phyloP scores from a whole-genome alignment of 116 monocot species.

The Zostera marina region DNA sequence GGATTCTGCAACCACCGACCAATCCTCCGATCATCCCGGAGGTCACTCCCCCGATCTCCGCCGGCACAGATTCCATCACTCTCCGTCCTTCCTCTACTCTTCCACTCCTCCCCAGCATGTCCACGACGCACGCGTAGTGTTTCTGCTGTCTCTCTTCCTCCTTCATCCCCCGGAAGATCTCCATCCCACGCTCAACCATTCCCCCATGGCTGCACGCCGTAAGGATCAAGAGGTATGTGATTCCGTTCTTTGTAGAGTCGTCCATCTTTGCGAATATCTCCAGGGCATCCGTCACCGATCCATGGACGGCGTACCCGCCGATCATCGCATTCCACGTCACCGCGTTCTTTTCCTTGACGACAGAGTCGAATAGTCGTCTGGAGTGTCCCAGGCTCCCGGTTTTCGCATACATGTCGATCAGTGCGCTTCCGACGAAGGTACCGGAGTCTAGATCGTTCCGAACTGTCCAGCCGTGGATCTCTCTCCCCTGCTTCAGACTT shows the following conservation, averaged over 20 bases:
- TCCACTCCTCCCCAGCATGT: conserved; percentile 38
- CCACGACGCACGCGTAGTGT: conserved; percentile 41
- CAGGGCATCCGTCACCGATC: conserved; percentile 20
- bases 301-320: conserved; percentile 38
- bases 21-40: conserved; percentile 36
- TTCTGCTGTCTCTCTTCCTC: conserved; percentile 18
- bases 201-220: conserved; percentile 64
- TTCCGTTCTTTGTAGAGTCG: conserved; percentile 25
- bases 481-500: conserved; percentile 31
- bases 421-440: conserved; percentile 33
- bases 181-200: conserved; percentile 31
- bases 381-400: conserved; percentile 24
- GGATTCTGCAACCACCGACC: conserved; percentile 37
- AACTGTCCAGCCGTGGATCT: conserved; percentile 20
- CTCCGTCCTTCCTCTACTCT: conserved; percentile 31
- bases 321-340: conserved; percentile 56
- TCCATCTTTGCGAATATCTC: conserved; percentile 22
- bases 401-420: conserved; percentile 53
- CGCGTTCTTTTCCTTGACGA: conserved; percentile 27
- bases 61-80: conserved; percentile 24
- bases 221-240: conserved; percentile 38
- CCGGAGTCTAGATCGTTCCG: conserved; percentile 14
- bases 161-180: conserved; percentile 34
- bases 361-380: conserved; percentile 26
- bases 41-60: conserved; percentile 4